Evolutionary conservation across 2,329 filamentous ascomycete genomes (phyloP), one percentile per base, ranked within the genome.

Genomic region (Verticillium dahliae): DNA sequence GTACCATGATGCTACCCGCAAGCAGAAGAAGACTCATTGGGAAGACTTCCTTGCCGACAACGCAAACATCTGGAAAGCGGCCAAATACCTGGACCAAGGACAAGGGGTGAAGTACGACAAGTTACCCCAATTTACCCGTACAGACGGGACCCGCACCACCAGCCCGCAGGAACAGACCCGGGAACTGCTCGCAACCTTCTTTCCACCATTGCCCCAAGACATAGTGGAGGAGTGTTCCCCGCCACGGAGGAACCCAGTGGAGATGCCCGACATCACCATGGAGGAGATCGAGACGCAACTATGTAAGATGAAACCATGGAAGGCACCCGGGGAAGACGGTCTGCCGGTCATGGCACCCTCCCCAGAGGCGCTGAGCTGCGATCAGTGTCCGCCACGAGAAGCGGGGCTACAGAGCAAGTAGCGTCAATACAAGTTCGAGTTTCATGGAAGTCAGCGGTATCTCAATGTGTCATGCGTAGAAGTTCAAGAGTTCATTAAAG

Each of bases 61-160:
- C 50, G 59, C 63, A 18, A 71, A 72, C 45, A 70, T 71, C 57
- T 72, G 65, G 69, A 63, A 70, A 59, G 69, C 67, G 18, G 68
- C 69, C 3, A 70, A 67, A 56, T 71, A 72, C 54, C 61, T 72
- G n/a, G 61, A 65, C 56, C 61, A 61, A 2, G 61, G 65, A 31
- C n/a, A 18, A 14, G 50, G 27, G 14, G 50, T 15, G 50, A 65
- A 65, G 18, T 69, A 69, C 39, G 65, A 64, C 41, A 69, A 68
- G 56, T 63, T 70, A 33, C 67, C 68, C 27, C 65, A 61, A 34
- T 62, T 69, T 34, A 62, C n/a, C 1, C 62, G 62, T 50, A 64
- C 61, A 13, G 66, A 71, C 52, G 62, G 62, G 11, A 62, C 63
- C 22, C 13, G 15, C 13, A 67, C 64, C 6, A 56, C 35, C 11